These are phyloP conservation scores for Capronia americana DNA, from an alignment of 2,329 filamentous ascomycete genomes.

Conservation along the genomic window DNA sequence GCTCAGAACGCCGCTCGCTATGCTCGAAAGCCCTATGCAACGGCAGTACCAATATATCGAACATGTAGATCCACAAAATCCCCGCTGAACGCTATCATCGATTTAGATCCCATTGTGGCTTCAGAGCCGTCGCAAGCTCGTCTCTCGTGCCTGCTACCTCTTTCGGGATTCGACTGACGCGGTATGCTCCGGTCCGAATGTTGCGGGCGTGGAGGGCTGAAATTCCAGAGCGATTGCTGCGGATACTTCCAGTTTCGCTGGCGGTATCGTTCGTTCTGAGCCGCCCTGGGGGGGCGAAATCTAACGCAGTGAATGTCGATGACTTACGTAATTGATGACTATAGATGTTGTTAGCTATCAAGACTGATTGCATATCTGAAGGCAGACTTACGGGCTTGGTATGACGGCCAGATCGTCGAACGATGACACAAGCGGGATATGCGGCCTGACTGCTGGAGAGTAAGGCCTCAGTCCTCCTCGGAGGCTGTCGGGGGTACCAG, in stretches of 20 bases:
- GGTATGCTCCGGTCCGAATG: constrained; percentile 82
- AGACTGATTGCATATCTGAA: neutral
- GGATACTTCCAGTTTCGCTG: constrained; percentile 58
- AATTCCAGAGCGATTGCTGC: constrained; percentile 78
- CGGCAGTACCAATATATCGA: neutral
- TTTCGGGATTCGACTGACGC: constrained; percentile 81
- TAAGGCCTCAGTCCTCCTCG: constrained; percentile 69
- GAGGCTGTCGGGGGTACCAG: constrained; percentile 69
- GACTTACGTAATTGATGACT: constrained; percentile 58
- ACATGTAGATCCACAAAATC: constrained; percentile 4
- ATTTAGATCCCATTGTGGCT: constrained; percentile 62
- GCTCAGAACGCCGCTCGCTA: constrained; percentile 31
- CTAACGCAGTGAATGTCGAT: constrained; percentile 55
- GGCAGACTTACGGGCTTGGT: constrained; percentile 81
- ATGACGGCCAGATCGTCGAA: constrained; percentile 86
- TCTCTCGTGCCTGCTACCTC: constrained; percentile 80
- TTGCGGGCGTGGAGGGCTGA: constrained; percentile 72
- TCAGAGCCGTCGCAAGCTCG: constrained; percentile 66
- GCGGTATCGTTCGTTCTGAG: constrained; percentile 52
- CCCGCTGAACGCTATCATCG: constrained; percentile 17
- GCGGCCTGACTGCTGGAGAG: constrained; percentile 72
- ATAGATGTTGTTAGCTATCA: constrained; percentile 23
- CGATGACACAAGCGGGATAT: constrained; percentile 79
- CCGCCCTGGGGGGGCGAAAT: constrained; percentile 57
- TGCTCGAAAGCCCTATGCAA: constrained; percentile 15